Evolutionary conservation across 2,329 filamentous ascomycete species (phyloP).

Genomic region (Xylariaceae sp.): DNA sequence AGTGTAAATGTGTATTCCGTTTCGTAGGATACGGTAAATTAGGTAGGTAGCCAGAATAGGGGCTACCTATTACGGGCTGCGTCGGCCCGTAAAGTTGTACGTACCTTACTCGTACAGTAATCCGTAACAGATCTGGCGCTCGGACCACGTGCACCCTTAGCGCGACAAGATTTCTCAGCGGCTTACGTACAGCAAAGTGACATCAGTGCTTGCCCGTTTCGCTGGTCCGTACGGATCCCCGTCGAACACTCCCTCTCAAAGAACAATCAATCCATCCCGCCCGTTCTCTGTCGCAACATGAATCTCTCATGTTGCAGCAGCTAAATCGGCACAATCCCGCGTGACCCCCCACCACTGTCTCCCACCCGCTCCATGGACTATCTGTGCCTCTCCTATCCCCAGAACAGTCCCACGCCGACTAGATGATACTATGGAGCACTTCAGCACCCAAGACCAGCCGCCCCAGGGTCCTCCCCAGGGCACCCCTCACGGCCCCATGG

Average conservation of each 20-base stretch:
- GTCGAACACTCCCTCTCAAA: too few species aligned
- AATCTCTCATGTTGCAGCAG: slow-evolving; percentile 9
- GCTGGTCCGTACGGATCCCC: background rate
- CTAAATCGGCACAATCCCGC: background rate
- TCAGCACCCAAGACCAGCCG: slow-evolving; percentile 45
- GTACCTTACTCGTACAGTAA: too few species aligned
- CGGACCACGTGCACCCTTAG: slow-evolving; percentile 6
- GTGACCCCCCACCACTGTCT: background rate
- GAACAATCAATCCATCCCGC: background rate
- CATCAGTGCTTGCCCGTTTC: slow-evolving; percentile 6
- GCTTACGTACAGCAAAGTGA: slow-evolving; percentile 6
- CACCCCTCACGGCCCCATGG: slow-evolving; percentile 24
- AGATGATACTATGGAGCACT: slow-evolving; percentile 48
- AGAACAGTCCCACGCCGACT: slow-evolving; percentile 13
- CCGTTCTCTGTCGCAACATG: background rate
- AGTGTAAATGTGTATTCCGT: too few species aligned
- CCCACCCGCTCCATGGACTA: slow-evolving; percentile 24
- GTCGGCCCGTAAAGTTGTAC: background rate
- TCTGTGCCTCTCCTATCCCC: slow-evolving; percentile 12
- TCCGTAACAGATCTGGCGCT: background rate
- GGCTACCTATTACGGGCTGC: background rate
- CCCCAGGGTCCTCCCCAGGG: slow-evolving; percentile 33
- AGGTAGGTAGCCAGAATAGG: background rate
- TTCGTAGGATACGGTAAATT: background rate
- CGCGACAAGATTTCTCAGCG: slow-evolving; percentile 9